phyloP scores from a whole-genome alignment of 164 flowering plant species.

The Cinnamomum micranthum region DNA sequence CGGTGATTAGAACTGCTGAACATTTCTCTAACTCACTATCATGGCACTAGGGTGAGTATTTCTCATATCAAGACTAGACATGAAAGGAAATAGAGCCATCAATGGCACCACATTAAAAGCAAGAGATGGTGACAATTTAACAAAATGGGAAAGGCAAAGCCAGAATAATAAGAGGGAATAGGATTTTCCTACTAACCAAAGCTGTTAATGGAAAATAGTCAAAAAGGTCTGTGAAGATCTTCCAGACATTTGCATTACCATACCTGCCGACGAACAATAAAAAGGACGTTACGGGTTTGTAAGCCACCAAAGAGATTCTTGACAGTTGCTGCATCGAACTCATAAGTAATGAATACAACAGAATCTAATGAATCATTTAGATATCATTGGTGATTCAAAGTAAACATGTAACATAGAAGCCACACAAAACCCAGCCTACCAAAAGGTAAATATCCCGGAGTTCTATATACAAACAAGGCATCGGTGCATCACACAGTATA shows the following conservation, averaged over 20 bases:
- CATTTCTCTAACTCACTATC: not conserved
- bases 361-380: no score
- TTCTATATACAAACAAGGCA: no score
- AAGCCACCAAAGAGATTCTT: no score
- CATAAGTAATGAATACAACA: no score
- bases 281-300: not conserved
- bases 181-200: slow-evolving; percentile 53
- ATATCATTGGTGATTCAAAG: no score
- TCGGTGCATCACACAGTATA: no score
- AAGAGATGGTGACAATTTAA: not conserved
- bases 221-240: slow-evolving; percentile 84
- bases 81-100: not conserved
- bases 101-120: not conserved
- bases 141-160: not conserved
- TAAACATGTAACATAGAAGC: no score
- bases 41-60: not conserved
- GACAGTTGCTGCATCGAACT: no score
- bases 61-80: not conserved
- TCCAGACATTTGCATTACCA: slow-evolving; percentile 95
- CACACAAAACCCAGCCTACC: no score
- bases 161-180: not conserved
- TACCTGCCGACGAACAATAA: slow-evolving; percentile 48
- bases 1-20: not conserved
- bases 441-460: no score
- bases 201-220: slow-evolving; percentile 95